A percentile compares a stretch with the other conserved stretches of the same genome.
phyloP scores from a whole-genome alignment of 2,329 filamentous ascomycete species.

The Dryadomyces quercivorus region DNA sequence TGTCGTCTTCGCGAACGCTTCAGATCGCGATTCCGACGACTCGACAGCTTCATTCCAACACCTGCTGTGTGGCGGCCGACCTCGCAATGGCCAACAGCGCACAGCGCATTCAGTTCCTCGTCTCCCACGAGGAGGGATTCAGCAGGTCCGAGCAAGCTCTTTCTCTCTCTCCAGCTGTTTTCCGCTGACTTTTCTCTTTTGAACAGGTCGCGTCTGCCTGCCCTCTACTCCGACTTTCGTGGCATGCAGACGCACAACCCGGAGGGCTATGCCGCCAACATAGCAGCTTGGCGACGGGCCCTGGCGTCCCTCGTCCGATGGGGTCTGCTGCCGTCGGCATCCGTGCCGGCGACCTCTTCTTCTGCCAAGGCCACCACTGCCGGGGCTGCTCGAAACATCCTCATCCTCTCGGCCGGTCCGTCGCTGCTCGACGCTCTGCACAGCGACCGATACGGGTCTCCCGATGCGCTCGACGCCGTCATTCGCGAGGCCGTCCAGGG shows the following conservation, averaged over 20 bases:
- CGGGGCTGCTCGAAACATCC: conserved; percentile 26
- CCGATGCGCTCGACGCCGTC: conserved; percentile 67
- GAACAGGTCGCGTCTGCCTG: conserved; percentile 15
- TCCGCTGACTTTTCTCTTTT: not conserved
- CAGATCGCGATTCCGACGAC: not conserved
- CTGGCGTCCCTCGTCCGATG: conserved; percentile 19
- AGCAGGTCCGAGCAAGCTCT: conserved; percentile 1
- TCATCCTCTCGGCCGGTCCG: conserved; percentile 45
- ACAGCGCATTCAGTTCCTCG: conserved; percentile 13
- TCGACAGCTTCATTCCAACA: not conserved
- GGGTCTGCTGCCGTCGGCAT: conserved; percentile 18
- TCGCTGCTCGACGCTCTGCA: conserved; percentile 60
- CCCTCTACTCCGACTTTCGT: conserved; percentile 17
- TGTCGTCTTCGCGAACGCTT: not conserved
- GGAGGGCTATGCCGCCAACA: conserved; percentile 18
- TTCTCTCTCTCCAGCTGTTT: not conserved
- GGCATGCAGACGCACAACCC: conserved; percentile 15
- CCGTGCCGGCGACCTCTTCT: conserved; percentile 3
- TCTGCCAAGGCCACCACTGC: not conserved
- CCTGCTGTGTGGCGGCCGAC: not conserved
- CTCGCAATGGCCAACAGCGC: conserved; percentile 9
- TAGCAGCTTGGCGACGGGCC: conserved; percentile 23
- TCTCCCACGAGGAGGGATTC: conserved; percentile 12
- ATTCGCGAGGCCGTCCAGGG: conserved; percentile 60
- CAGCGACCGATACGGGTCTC: conserved; percentile 66